These are phyloP conservation scores for Aspergillus taichungensis DNA, from an alignment of 495 filamentous ascomycete species.

Conservation along the genomic window DNA sequence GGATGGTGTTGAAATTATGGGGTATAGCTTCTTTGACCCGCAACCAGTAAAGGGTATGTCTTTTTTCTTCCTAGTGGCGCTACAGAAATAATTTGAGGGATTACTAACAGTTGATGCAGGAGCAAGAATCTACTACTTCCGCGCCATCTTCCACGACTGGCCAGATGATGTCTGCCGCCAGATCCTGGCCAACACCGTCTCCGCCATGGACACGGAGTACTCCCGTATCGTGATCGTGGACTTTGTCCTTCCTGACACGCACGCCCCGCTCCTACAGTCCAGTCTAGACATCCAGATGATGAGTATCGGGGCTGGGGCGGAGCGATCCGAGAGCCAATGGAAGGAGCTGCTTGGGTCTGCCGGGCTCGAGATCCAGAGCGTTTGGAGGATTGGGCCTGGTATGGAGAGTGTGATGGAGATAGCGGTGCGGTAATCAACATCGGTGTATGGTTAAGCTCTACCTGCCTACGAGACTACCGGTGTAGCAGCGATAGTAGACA, in stretches of 20 bases:
- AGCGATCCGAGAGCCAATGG: slow-evolving; percentile 34
- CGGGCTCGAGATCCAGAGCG: slow-evolving; percentile 25
- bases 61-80: too few relatives aligned
- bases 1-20: slow-evolving; percentile 23
- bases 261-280: slow-evolving; percentile 23
- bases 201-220: slow-evolving; percentile 26
- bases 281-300: slow-evolving; percentile 40
- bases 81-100: background rate
- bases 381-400: slow-evolving; percentile 23
- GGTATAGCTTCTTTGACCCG: slow-evolving; percentile 25
- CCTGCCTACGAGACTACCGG: too few relatives aligned
- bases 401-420: slow-evolving; percentile 34
- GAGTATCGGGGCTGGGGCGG: slow-evolving; percentile 32
- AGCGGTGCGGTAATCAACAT: slow-evolving; percentile 2
- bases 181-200: slow-evolving; percentile 27
- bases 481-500: too few relatives aligned
- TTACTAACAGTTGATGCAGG: slow-evolving; percentile 7
- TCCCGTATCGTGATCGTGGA: slow-evolving; percentile 33
- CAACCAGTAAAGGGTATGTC: slow-evolving; percentile 27
- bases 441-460: too few relatives aligned
- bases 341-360: slow-evolving; percentile 20
- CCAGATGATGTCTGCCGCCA: slow-evolving; percentile 29
- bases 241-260: slow-evolving; percentile 29
- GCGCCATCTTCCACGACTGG: slow-evolving; percentile 41
- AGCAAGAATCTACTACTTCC: slow-evolving; percentile 33